Evolutionary conservation across 169 alveolate genomes (phyloP).

Genomic region (Cryptosporidium parvum): DNA sequence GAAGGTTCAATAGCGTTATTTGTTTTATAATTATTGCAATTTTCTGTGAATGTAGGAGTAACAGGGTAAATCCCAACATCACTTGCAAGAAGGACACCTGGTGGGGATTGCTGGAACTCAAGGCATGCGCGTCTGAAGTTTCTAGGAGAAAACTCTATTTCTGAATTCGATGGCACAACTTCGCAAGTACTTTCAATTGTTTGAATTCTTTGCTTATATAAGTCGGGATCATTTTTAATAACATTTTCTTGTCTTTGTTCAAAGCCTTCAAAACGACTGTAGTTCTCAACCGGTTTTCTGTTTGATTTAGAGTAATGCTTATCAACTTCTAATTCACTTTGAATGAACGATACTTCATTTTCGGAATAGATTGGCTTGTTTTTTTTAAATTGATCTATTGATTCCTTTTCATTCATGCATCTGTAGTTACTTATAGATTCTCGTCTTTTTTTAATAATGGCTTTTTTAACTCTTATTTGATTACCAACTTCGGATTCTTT

Average conservation of each 20-base stretch:
- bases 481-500: slow-evolving; percentile 23
- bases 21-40: not conserved
- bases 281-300: not conserved
- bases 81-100: slow-evolving; percentile 42
- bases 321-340: slow-evolving; percentile 7
- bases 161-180: not conserved
- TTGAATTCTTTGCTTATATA: not conserved
- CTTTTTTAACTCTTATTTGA: slow-evolving; percentile 29
- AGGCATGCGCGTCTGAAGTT: slow-evolving; percentile 19
- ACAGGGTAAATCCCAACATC: slow-evolving; percentile 71
- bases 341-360: not conserved
- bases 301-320: not conserved
- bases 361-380: slow-evolving; percentile 1
- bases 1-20: slow-evolving; percentile 44
- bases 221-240: not conserved
- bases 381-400: slow-evolving; percentile 4
- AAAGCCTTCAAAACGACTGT: not conserved
- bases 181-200: not conserved
- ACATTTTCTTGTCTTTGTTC: not conserved
- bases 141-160: slow-evolving; percentile 41
- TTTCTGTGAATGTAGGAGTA: slow-evolving; percentile 40
- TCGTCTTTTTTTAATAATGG: slow-evolving; percentile 14
- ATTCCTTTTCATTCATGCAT: slow-evolving; percentile 13
- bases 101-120: slow-evolving; percentile 50
- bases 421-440: not conserved